These are phyloP conservation scores for Samsoniella hepiali DNA, from an alignment of 2,329 filamentous ascomycete species.

Conservation along the genomic window DNA sequence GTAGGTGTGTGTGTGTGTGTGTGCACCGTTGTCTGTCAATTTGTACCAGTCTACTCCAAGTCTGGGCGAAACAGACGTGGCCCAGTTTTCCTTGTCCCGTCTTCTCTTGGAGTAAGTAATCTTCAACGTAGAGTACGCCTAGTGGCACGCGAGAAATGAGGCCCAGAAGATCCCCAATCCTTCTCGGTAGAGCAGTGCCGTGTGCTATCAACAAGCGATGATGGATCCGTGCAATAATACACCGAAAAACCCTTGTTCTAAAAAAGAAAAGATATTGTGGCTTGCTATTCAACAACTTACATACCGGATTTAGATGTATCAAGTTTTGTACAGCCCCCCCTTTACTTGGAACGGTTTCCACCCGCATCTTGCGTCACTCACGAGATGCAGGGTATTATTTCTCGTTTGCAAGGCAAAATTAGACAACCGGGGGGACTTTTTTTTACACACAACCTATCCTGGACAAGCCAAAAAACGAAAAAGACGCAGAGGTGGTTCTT, in stretches of 20 bases:
- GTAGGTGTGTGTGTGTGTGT: no score
- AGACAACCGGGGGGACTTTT: neutral
- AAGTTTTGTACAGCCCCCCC: neutral
- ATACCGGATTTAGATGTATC: conserved; percentile 2
- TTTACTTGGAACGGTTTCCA: neutral
- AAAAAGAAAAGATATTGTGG: neutral
- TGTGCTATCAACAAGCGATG: neutral
- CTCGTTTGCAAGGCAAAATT: neutral
- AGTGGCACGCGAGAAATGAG: neutral
- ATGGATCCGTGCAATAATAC: no score
- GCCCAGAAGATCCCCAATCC: neutral
- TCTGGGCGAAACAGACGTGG: neutral
- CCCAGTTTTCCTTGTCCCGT: neutral
- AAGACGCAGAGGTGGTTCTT: neutral
- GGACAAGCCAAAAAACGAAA: neutral
- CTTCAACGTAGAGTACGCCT: no score
- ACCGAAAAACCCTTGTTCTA: neutral
- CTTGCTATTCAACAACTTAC: neutral
- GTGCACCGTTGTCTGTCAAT: no score
- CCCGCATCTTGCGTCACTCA: neutral
- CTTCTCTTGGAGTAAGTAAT: no score
- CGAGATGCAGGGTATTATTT: neutral
- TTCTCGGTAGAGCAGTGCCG: neutral
- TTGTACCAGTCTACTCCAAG: no score
- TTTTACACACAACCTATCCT: neutral